Percentiles rank a stretch among this genome's conserved stretches.
Conservation (phyloP, 2,329 filamentous ascomycete genomes). For the Coleophoma cylindrospora region DNA sequence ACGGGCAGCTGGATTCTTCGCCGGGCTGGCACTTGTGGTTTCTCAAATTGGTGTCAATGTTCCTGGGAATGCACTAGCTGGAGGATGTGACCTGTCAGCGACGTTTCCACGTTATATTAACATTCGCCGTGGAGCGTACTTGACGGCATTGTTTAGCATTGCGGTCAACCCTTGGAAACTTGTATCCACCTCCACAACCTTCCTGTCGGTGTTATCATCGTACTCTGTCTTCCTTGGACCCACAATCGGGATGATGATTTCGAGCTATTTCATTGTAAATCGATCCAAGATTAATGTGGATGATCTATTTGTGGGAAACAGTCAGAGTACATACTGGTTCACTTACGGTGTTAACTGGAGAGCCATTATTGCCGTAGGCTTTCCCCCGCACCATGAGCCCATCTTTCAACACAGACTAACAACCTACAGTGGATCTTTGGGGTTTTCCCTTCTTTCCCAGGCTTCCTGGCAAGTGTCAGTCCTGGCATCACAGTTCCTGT, state of each 20-base stretch:
- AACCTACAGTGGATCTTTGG: constrained; percentile 32
- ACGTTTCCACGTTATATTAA: constrained; percentile 45
- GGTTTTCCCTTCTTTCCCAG: constrained; percentile 34
- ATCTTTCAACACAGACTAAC: not conserved
- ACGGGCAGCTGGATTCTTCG: constrained; percentile 33
- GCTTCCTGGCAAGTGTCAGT: constrained; percentile 36
- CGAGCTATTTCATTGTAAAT: constrained; percentile 34
- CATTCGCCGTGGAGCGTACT: constrained; percentile 46
- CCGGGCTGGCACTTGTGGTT: constrained; percentile 29
- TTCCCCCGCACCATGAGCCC: not conserved
- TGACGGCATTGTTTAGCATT: constrained; percentile 39
- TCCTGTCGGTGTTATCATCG: constrained; percentile 38
- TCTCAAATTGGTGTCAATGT: constrained; percentile 34
- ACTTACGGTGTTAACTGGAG: constrained; percentile 6
- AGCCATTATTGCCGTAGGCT: constrained; percentile 17
- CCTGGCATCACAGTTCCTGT: constrained; percentile 26
- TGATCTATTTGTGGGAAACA: constrained; percentile 23
- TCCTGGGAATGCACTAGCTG: constrained; percentile 31
- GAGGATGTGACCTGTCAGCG: constrained; percentile 34
- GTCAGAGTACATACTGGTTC: constrained; percentile 12
- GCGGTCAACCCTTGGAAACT: constrained; percentile 44
- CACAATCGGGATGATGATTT: constrained; percentile 34
- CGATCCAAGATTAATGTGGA: constrained; percentile 23
- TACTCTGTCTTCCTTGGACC: constrained; percentile 42
- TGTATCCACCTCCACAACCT: constrained; percentile 36